A percentile compares a stretch with the other conserved stretches of the same genome.
Evolutionary conservation across 495 filamentous ascomycete species (phyloP).

Genomic region (Daldinia caldariorum): DNA sequence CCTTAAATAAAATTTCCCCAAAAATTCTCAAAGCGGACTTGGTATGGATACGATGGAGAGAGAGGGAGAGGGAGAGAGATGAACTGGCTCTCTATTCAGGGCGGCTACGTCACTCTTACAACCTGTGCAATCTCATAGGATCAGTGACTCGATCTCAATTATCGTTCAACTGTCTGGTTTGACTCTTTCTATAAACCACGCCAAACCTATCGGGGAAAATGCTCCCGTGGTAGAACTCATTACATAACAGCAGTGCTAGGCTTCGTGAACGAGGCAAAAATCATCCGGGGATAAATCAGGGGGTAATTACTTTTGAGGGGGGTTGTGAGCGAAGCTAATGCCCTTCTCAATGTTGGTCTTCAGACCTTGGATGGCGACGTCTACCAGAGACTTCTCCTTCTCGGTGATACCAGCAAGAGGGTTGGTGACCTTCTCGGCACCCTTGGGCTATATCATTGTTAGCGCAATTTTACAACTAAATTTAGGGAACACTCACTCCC

Average conservation of each 20-base stretch:
- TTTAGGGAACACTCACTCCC: constrained; percentile 70
- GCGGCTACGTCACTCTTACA: constrained; percentile 46
- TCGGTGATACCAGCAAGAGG: constrained; percentile 76
- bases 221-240: constrained; percentile 33
- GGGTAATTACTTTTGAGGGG: constrained; percentile 67
- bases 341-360: constrained; percentile 95
- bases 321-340: constrained; percentile 85
- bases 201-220: constrained; percentile 32
- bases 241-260: constrained; percentile 28
- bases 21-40: constrained; percentile 13
- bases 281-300: constrained; percentile 38
- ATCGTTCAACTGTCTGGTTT: constrained; percentile 40
- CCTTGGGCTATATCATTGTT: constrained; percentile 68
- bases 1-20: constrained; percentile 8
- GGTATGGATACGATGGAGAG: constrained; percentile 17
- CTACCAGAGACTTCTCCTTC: constrained; percentile 86
- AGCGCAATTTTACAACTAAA: constrained; percentile 42
- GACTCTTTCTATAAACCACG: constrained; percentile 50
- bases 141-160: constrained; percentile 50
- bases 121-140: constrained; percentile 48
- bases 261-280: constrained; percentile 28
- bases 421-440: constrained; percentile 84
- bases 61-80: not conserved
- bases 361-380: constrained; percentile 75
- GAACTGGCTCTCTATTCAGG: constrained; percentile 15